Conservation (phyloP, 352 stramenopile species). For the Stramenopiles sp. region DNA sequence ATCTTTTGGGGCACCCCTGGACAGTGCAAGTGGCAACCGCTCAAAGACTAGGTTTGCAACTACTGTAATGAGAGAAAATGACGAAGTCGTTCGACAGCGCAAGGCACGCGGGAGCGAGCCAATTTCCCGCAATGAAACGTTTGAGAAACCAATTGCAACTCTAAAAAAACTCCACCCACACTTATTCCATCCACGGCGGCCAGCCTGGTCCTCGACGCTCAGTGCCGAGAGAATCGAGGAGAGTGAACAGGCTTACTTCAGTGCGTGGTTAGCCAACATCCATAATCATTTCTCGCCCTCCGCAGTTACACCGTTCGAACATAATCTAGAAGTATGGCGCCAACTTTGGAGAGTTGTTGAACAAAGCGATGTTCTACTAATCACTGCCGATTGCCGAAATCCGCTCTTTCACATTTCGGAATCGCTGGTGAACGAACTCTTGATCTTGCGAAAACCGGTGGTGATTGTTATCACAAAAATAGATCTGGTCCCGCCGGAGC, state of each 20-base stretch:
- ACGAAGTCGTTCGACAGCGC: too few species aligned
- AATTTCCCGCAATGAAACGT: too few species aligned
- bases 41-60: too few species aligned
- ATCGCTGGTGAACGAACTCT: conserved; percentile 44
- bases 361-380: conserved; percentile 29
- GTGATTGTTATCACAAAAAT: conserved; percentile 58
- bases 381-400: conserved; percentile 20
- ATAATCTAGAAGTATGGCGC: conserved; percentile 22
- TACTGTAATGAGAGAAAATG: too few species aligned
- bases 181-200: too few species aligned
- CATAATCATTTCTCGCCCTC: conserved; percentile 53
- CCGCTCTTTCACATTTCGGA: conserved; percentile 32
- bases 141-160: too few species aligned
- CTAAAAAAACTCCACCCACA: too few species aligned
- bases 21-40: too few species aligned
- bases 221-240: too few species aligned
- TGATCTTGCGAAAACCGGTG: conserved; percentile 48
- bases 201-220: too few species aligned
- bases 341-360: conserved; percentile 21
- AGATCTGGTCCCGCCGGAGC: conserved; percentile 39
- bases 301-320: conserved; percentile 26
- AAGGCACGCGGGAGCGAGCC: too few species aligned
- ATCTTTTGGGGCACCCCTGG: too few species aligned
- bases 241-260: conserved; percentile 56
- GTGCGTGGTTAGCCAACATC: conserved; percentile 55